Conservation (phyloP, 768 basidiomycete species). For the Lactarius indigo region DNA sequence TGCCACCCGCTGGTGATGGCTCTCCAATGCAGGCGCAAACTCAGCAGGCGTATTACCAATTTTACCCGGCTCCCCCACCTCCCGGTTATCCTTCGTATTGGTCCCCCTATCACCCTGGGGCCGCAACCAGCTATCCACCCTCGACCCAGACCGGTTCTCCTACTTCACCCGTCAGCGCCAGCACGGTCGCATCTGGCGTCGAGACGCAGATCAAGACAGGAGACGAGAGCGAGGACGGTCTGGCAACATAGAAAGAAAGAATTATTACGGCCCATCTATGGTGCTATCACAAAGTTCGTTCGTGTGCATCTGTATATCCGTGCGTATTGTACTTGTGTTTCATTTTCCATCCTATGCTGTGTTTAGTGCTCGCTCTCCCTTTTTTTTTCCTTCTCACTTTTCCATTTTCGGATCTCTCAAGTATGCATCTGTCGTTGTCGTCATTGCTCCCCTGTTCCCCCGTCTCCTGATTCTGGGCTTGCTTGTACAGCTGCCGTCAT, state of each 20-base stretch:
- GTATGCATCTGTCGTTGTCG: conserved; percentile 6
- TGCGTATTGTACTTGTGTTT: conserved; percentile 13
- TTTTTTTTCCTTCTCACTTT: neutral
- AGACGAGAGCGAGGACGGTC: conserved; percentile 19
- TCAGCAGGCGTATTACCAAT: conserved; percentile 22
- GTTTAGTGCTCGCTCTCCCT: neutral
- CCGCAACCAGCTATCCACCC: conserved; percentile 8
- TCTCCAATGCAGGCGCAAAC: conserved; percentile 13
- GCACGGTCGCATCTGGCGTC: conserved; percentile 18
- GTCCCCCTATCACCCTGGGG: conserved; percentile 15
- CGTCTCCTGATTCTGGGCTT: conserved; percentile 5
- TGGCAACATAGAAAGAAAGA: conserved; percentile 10
- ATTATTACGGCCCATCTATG: neutral
- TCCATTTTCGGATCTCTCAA: conserved; percentile 9
- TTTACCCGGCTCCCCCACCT: conserved; percentile 21
- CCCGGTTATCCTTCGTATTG: conserved; percentile 25
- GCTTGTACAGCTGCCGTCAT: conserved; percentile 18
- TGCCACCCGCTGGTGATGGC: conserved; percentile 10
- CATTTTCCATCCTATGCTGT: neutral
- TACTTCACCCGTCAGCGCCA: conserved; percentile 22
- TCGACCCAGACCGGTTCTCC: conserved; percentile 17
- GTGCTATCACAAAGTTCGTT: neutral
- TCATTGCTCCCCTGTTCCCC: neutral
- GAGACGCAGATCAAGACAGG: conserved; percentile 24
- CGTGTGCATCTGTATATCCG: conserved; percentile 12